phyloP scores from a whole-genome alignment of 768 basidiomycete genomes.

The Auriscalpium vulgare region DNA sequence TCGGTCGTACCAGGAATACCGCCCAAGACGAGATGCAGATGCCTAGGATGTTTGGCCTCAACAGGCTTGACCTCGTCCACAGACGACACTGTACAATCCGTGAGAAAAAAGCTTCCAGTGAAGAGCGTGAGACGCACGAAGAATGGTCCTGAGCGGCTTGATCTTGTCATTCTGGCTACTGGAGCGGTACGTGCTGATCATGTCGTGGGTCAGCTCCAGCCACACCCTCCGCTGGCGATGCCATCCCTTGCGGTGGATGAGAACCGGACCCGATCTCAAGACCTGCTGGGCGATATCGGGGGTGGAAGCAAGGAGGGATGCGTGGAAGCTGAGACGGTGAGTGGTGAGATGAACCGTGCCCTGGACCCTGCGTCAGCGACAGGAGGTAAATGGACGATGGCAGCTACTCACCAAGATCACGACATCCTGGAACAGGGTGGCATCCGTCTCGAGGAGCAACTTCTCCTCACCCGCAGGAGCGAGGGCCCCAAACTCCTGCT shows the following conservation, averaged over 20 bases:
- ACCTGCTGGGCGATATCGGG: slow-evolving; percentile 28
- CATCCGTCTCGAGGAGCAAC: slow-evolving; percentile 46
- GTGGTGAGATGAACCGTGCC: slow-evolving; percentile 60
- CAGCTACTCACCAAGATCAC: slow-evolving; percentile 34
- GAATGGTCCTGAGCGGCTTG: slow-evolving; percentile 42
- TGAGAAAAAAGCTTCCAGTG: too few species aligned
- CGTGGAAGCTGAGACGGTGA: slow-evolving; percentile 59
- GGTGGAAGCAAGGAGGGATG: slow-evolving; percentile 43
- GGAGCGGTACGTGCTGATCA: slow-evolving; percentile 49
- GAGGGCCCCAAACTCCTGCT: slow-evolving; percentile 50
- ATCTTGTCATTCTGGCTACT: slow-evolving; percentile 46
- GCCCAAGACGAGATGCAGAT: slow-evolving; percentile 31
- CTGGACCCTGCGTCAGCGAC: slow-evolving; percentile 16
- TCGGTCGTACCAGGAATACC: slow-evolving; percentile 18
- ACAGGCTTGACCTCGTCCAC: slow-evolving; percentile 36
- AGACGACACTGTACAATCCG: slow-evolving; percentile 34
- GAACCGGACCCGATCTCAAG: slow-evolving; percentile 43
- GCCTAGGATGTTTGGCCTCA: slow-evolving; percentile 37
- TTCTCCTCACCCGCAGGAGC: slow-evolving; percentile 38
- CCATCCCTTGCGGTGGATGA: slow-evolving; percentile 37
- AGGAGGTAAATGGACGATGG: background rate
- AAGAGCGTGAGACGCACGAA: slow-evolving; percentile 31
- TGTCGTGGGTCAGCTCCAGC: slow-evolving; percentile 55
- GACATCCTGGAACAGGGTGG: slow-evolving; percentile 40
- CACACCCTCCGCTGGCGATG: slow-evolving; percentile 44